phyloP scores from a whole-genome alignment of 306 rosid species.

The Cyamopsis tetragonoloba region DNA sequence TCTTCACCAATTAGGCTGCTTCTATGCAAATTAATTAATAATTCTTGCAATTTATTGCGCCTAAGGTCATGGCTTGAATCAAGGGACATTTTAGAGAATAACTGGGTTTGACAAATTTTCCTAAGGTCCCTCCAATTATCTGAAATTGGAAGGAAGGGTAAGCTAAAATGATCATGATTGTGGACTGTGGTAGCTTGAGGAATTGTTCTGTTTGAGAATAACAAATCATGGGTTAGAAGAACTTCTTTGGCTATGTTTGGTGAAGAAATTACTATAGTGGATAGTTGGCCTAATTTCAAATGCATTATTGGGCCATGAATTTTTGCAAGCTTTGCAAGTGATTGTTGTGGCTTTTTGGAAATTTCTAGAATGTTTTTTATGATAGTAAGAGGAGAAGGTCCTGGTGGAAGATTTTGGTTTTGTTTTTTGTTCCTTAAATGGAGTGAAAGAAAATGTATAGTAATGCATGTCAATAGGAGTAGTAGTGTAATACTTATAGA shows the following conservation, averaged over 20 bases:
- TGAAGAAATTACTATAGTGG: constrained; percentile 25
- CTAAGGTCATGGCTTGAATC: constrained; percentile 30
- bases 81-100: constrained; percentile 35
- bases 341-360: constrained; percentile 20
- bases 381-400: constrained; percentile 33
- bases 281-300: constrained; percentile 20
- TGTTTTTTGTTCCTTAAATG: neutral
- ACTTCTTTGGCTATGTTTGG: constrained; percentile 30
- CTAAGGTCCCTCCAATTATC: constrained; percentile 28
- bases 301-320: constrained; percentile 26
- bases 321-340: constrained; percentile 15
- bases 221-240: constrained; percentile 28
- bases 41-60: constrained; percentile 31
- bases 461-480: neutral
- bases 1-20: constrained; percentile 21
- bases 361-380: constrained; percentile 3
- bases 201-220: constrained; percentile 19
- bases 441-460: neutral
- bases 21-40: neutral
- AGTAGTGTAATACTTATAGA: neutral
- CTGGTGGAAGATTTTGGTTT: constrained; percentile 43
- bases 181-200: neutral
- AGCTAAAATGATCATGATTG: neutral
- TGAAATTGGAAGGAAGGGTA: constrained; percentile 18
- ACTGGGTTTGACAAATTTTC: constrained; percentile 29